Evolutionary conservation across 768 basidiomycete species (phyloP).

Genomic region (Stropharia rugosoannulata): DNA sequence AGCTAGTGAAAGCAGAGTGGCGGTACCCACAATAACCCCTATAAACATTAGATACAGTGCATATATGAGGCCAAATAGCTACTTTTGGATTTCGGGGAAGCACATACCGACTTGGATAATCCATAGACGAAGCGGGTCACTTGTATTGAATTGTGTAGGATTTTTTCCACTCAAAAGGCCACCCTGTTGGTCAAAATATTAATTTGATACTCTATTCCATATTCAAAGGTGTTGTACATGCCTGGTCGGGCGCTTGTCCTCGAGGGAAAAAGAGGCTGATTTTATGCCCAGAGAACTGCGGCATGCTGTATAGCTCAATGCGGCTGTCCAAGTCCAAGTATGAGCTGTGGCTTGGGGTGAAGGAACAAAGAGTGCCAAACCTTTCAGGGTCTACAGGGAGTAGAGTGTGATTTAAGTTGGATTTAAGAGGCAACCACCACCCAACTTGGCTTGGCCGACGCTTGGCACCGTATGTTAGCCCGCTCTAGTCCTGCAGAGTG

Average conservation of each 20-base stretch:
- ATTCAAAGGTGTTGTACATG: constrained; percentile 11
- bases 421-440: background rate
- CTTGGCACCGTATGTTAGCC: too few species aligned
- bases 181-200: constrained; percentile 40
- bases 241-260: constrained; percentile 37
- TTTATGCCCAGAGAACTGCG: background rate
- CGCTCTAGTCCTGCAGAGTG: background rate
- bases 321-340: background rate
- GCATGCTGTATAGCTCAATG: background rate
- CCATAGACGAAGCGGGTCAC: constrained; percentile 76
- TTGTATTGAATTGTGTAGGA: constrained; percentile 60
- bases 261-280: background rate
- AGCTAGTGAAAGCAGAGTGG: constrained; percentile 62
- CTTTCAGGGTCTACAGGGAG: background rate
- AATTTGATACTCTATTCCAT: background rate
- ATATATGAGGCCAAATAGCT: constrained; percentile 10
- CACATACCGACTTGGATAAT: constrained; percentile 74
- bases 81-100: background rate
- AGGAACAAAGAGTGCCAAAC: background rate
- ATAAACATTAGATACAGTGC: background rate
- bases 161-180: constrained; percentile 76
- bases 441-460: background rate
- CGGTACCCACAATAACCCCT: constrained; percentile 84
- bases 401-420: background rate
- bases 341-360: background rate